Evolutionary conservation across 768 basidiomycete genomes (phyloP).

Genomic region (Lactarius hatsudake): DNA sequence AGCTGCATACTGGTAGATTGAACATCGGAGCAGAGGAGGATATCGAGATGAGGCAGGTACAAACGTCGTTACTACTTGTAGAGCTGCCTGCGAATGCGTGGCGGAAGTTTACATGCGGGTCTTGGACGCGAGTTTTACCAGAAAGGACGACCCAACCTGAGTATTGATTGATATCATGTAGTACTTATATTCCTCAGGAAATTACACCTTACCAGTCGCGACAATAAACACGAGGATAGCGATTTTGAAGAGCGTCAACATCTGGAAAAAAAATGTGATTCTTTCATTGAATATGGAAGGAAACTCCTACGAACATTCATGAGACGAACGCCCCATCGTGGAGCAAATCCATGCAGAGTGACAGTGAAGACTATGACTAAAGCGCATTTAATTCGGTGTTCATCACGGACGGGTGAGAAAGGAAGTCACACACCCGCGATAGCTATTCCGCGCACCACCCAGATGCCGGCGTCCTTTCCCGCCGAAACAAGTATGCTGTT

Average conservation of each 20-base stretch:
- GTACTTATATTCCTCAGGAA: neutral
- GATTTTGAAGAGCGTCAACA: constrained; percentile 53
- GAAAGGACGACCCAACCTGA: constrained; percentile 58
- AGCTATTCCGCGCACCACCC: constrained; percentile 58
- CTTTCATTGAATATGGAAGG: neutral
- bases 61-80: constrained; percentile 48
- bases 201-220: constrained; percentile 39
- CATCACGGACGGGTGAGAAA: neutral
- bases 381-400: neutral
- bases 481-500: constrained; percentile 49
- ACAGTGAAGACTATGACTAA: constrained; percentile 52
- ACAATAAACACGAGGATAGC: constrained; percentile 53
- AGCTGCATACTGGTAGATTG: constrained; percentile 49
- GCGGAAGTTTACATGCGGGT: constrained; percentile 57
- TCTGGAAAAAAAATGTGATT: constrained; percentile 32
- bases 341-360: constrained; percentile 50
- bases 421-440: constrained; percentile 43
- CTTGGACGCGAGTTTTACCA: constrained; percentile 52
- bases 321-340: constrained; percentile 45
- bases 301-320: constrained; percentile 46
- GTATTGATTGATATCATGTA: neutral
- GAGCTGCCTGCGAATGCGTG: constrained; percentile 57
- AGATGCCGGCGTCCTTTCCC: constrained; percentile 39
- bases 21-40: neutral
- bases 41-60: neutral